Conservation (phyloP, 2,329 filamentous ascomycete genomes). For the Cladorrhinum sp. region DNA sequence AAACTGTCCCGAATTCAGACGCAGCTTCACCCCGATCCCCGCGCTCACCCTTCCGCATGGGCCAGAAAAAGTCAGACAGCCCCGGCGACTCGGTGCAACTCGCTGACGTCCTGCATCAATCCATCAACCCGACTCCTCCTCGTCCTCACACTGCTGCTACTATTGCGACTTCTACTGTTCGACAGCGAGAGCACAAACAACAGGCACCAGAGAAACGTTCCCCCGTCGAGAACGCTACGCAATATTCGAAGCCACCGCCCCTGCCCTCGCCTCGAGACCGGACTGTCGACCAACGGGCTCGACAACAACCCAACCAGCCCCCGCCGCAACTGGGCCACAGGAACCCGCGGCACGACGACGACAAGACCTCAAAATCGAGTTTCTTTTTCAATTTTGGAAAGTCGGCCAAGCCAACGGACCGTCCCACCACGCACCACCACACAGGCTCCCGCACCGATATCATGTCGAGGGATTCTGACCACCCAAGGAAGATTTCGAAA, state of each 20-base stretch:
- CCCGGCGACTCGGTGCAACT: constrained; percentile 29
- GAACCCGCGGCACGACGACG: constrained; percentile 36
- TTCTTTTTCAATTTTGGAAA: constrained; percentile 53
- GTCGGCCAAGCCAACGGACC: constrained; percentile 41
- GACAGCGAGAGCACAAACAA: constrained; percentile 18
- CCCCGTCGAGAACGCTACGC: background rate
- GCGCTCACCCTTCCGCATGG: constrained; percentile 45
- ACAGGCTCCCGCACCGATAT: constrained; percentile 37
- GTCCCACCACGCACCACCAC: constrained; percentile 33
- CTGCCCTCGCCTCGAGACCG: constrained; percentile 18
- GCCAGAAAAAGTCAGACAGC: constrained; percentile 34
- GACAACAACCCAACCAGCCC: constrained; percentile 19
- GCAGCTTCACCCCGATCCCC: constrained; percentile 45
- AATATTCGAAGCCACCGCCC: constrained; percentile 9
- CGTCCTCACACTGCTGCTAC: background rate
- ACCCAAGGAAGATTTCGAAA: constrained; percentile 27
- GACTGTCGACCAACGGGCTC: constrained; percentile 20
- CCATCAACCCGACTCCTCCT: background rate
- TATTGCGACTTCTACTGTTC: background rate
- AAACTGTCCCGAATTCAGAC: constrained; percentile 34
- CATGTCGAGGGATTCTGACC: constrained; percentile 38
- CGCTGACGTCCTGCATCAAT: constrained; percentile 31
- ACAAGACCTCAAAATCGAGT: constrained; percentile 45
- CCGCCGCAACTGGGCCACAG: constrained; percentile 35
- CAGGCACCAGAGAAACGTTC: constrained; percentile 10